Conservation (phyloP, 2,329 filamentous ascomycete species). For the Myriosclerotinia scirpicola region DNA sequence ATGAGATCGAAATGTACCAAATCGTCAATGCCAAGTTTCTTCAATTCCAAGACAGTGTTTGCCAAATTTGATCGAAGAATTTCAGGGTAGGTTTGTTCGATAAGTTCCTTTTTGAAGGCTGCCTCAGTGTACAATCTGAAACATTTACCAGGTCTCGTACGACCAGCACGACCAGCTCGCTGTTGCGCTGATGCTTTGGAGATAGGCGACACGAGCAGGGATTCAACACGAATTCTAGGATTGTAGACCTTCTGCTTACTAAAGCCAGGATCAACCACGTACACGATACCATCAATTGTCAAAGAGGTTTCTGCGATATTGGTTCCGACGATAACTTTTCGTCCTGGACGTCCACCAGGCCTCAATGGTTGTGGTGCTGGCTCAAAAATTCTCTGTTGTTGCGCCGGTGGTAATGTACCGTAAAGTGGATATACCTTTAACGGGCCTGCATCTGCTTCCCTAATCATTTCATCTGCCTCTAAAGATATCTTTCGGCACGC, state of each 20-base stretch:
- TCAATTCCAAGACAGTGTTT: constrained; percentile 92
- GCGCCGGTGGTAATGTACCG: constrained; percentile 84
- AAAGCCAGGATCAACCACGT: constrained; percentile 98
- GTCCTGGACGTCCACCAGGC: constrained; percentile 79
- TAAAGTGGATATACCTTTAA: constrained; percentile 91
- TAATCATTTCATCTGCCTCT: constrained; percentile 86
- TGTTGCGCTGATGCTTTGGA: constrained; percentile 97
- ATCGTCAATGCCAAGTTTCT: constrained; percentile 94
- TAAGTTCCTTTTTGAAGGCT: constrained; percentile 97
- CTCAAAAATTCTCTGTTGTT: constrained; percentile 95
- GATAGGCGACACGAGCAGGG: constrained; percentile 93
- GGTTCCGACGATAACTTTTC: constrained; percentile 91
- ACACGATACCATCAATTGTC: constrained; percentile 98
- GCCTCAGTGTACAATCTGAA: constrained; percentile 94
- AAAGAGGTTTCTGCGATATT: constrained; percentile 98
- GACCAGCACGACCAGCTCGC: constrained; percentile 96
- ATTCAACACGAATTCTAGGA: constrained; percentile 92
- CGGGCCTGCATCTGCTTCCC: constrained; percentile 89
- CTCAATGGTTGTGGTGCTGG: constrained; percentile 73
- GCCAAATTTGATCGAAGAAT: constrained; percentile 92
- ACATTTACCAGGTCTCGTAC: constrained; percentile 97
- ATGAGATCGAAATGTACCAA: constrained; percentile 98
- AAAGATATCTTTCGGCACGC: constrained; percentile 87
- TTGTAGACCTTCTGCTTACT: constrained; percentile 99
- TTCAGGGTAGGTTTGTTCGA: constrained; percentile 95